Evolutionary conservation across 805 yeast species (phyloP), one percentile per base, ranked within the genome.

Genomic region (Ogataea henricii): DNA sequence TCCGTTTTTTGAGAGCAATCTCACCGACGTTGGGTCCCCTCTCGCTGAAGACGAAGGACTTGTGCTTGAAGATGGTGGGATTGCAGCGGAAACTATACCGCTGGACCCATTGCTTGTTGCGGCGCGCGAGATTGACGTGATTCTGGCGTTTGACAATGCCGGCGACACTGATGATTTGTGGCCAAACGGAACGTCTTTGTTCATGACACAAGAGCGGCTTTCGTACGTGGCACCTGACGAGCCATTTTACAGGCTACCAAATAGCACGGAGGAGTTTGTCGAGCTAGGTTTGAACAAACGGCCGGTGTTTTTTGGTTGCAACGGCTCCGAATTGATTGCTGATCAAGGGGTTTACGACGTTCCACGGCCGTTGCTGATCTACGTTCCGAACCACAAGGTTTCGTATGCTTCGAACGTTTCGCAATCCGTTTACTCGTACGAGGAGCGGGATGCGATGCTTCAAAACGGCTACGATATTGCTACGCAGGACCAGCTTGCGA

Each of bases 231-330:
- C 81, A 36, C 70, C 74, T 46, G 77, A 79, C 40, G 76, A 82
- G 16, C 66, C 79, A 1, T 86, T 84, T 70, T 94, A 94, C 14
- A 75, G 82, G 51, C 85, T 88, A 27, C 96, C 96, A 20, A 33
- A 43, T 1, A 84, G 81, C 55, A 64, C 60, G 7, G 68, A 73
- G 34, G 78, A 88, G 1, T 85, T 88, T 61, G 64, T 77, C 29
- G 72, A 74, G 44, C 55, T 68, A 49, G 85, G 84, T 43, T 72
- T 86, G 51, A 82, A 84, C 23, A 66, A 78, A 14, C 74, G 67
- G 52, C 95, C 96, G 23, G 74, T 82, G 0, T 88, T 89, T 68
- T 89, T 89, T 63, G 96, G 96, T 23, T 88, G 96, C 68, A 78
- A 86, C 61, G 78, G 87, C 14, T 57, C 70, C 1, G 76, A 79